Conservation (phyloP, 495 filamentous ascomycete genomes). For the Hypoxylon trugodes region DNA sequence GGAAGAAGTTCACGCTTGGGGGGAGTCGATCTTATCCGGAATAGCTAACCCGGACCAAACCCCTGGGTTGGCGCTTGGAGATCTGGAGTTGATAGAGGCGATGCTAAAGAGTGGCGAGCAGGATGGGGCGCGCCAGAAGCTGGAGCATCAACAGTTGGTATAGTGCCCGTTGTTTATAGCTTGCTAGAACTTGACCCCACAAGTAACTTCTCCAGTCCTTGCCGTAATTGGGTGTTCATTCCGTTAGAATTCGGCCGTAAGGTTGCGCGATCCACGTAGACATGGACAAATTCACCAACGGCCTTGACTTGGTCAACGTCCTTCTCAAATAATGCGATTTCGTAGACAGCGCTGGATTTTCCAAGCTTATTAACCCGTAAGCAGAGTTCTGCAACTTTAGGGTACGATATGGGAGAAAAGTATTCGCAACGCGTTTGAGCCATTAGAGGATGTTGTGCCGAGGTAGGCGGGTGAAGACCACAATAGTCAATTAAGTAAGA, state of each 20-base stretch:
- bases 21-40: slow-evolving; percentile 59
- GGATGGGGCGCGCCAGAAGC: slow-evolving; percentile 56
- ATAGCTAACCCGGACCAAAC: slow-evolving; percentile 62
- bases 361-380: slow-evolving; percentile 85
- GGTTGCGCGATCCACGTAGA: slow-evolving; percentile 81
- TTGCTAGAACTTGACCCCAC: slow-evolving; percentile 31
- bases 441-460: slow-evolving; percentile 79
- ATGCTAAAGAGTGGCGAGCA: slow-evolving; percentile 70
- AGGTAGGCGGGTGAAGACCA: slow-evolving; percentile 73
- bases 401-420: slow-evolving; percentile 84
- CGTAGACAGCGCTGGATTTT: slow-evolving; percentile 89
- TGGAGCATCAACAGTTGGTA: slow-evolving; percentile 43
- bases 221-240: slow-evolving; percentile 63
- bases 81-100: slow-evolving; percentile 73
- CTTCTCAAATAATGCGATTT: slow-evolving; percentile 85
- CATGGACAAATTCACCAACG: slow-evolving; percentile 88
- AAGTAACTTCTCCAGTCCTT: slow-evolving; percentile 59
- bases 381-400: slow-evolving; percentile 80
- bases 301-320: slow-evolving; percentile 79
- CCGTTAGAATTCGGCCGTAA: slow-evolving; percentile 69
- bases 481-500: slow-evolving; percentile 85
- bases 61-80: slow-evolving; percentile 72
- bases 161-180: slow-evolving; percentile 30
- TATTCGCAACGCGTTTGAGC: slow-evolving; percentile 85
- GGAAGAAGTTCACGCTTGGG: slow-evolving; percentile 74